Evolutionary conservation across 495 filamentous ascomycete genomes (phyloP).

Genomic region (Xylaria venustula): DNA sequence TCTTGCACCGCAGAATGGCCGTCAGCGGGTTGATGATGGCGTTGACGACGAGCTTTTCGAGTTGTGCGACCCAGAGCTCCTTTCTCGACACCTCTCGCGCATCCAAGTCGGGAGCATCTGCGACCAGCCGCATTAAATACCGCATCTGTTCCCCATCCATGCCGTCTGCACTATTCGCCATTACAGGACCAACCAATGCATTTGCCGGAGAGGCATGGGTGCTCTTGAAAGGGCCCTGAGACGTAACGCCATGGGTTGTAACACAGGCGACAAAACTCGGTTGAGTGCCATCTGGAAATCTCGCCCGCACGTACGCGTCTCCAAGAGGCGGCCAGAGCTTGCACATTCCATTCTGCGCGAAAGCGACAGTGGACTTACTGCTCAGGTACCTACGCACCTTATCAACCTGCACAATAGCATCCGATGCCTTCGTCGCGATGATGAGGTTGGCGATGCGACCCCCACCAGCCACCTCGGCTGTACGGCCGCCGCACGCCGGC

Average conservation of each 20-base stretch:
- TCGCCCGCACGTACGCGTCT: slow-evolving; percentile 22
- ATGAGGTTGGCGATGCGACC: slow-evolving; percentile 69
- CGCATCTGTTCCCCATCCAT: background rate
- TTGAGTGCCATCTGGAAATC: slow-evolving; percentile 48
- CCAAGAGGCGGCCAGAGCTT: slow-evolving; percentile 63
- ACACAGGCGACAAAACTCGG: slow-evolving; percentile 66
- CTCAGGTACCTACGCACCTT: slow-evolving; percentile 61
- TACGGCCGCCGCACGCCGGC: slow-evolving; percentile 15
- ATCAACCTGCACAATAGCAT: slow-evolving; percentile 59
- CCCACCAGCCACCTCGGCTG: slow-evolving; percentile 22
- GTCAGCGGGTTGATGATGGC: slow-evolving; percentile 80
- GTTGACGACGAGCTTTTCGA: slow-evolving; percentile 70
- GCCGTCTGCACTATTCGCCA: slow-evolving; percentile 24
- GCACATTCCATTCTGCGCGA: slow-evolving; percentile 84
- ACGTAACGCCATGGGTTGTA: slow-evolving; percentile 68
- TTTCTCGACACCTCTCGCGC: slow-evolving; percentile 42
- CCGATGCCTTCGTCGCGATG: slow-evolving; percentile 65
- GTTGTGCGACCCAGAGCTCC: slow-evolving; percentile 53
- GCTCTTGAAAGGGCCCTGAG: slow-evolving; percentile 56
- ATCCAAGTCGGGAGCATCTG: slow-evolving; percentile 35
- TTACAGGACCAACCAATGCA: slow-evolving; percentile 33
- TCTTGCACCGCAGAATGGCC: slow-evolving; percentile 66
- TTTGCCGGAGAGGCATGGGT: slow-evolving; percentile 64
- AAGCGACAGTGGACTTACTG: slow-evolving; percentile 62
- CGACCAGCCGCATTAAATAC: slow-evolving; percentile 26